Evolutionary conservation across 805 yeast genomes (phyloP).

Genomic region (Pichia deserticola): DNA sequence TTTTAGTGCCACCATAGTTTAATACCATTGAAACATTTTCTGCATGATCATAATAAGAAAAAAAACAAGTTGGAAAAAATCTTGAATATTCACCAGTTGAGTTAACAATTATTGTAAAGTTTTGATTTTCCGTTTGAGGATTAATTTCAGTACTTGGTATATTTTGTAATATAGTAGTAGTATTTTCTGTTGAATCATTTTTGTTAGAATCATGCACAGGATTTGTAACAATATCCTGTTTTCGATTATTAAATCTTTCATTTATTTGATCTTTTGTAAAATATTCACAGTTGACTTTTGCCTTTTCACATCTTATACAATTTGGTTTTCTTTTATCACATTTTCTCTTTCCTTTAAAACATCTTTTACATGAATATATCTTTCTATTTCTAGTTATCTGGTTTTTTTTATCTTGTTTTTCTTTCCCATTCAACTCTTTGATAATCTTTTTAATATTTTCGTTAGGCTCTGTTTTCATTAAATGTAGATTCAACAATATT

Average conservation of each 20-base stretch:
- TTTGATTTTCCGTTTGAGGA: constrained; percentile 15
- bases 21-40: constrained; percentile 15
- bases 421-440: too few species aligned
- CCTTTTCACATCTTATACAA: constrained; percentile 13
- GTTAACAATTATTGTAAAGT: constrained; percentile 16
- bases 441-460: too few species aligned
- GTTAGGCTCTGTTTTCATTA: too few species aligned
- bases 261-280: constrained; percentile 13
- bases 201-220: not conserved
- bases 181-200: not conserved
- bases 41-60: constrained; percentile 16
- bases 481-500: too few species aligned
- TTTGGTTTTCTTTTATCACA: constrained; percentile 13
- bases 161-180: not conserved
- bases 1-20: constrained; percentile 5
- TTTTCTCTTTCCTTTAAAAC: constrained; percentile 16
- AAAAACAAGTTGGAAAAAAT: constrained; percentile 16
- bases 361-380: constrained; percentile 16
- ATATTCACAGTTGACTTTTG: constrained; percentile 14
- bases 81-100: constrained; percentile 20
- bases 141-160: constrained; percentile 11
- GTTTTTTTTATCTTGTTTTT: not conserved
- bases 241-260: constrained; percentile 1
- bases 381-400: constrained; percentile 10
- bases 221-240: not conserved